Evolutionary conservation across 2,329 filamentous ascomycete species (phyloP).

Genomic region (Fusarium sarcochroum): DNA sequence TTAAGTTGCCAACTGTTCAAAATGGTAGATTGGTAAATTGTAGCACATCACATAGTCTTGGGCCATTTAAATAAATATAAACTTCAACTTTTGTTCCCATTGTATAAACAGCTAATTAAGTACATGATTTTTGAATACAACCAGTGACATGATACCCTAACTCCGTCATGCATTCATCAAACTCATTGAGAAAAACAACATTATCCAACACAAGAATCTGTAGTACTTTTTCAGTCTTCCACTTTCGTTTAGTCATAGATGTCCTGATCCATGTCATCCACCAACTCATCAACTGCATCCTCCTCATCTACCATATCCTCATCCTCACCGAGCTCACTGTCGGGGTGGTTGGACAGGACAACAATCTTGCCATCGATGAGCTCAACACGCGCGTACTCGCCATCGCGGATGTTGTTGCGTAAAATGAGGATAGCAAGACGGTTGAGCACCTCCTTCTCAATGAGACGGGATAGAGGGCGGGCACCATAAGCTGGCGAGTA

Average conservation of each 20-base stretch:
- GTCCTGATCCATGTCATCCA: slow-evolving; percentile 73
- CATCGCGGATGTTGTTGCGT: slow-evolving; percentile 85
- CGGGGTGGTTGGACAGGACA: slow-evolving; percentile 85
- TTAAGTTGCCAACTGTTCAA: background rate
- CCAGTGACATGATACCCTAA: slow-evolving; percentile 12
- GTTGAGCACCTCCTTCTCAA: slow-evolving; percentile 98
- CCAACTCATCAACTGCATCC: slow-evolving; percentile 79
- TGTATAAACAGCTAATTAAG: slow-evolving; percentile 13
- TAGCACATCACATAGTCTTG: background rate
- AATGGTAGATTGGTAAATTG: background rate
- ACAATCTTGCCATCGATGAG: slow-evolving; percentile 84
- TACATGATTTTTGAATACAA: slow-evolving; percentile 27
- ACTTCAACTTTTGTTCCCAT: slow-evolving; percentile 21
- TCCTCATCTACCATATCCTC: slow-evolving; percentile 81
- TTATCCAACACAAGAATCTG: slow-evolving; percentile 17
- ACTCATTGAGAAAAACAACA: slow-evolving; percentile 11
- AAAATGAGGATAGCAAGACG: slow-evolving; percentile 92
- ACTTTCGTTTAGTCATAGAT: slow-evolving; percentile 57
- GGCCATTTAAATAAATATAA: background rate
- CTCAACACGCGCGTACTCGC: slow-evolving; percentile 84
- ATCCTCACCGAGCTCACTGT: slow-evolving; percentile 73
- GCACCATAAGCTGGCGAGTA: slow-evolving; percentile 98
- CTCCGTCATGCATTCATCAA: slow-evolving; percentile 41
- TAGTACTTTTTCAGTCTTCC: slow-evolving; percentile 2
- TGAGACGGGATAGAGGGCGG: slow-evolving; percentile 86